These are phyloP conservation scores for Didymellaceae sp. DNA, from an alignment of 2,329 filamentous ascomycete genomes.

Conservation along the genomic window DNA sequence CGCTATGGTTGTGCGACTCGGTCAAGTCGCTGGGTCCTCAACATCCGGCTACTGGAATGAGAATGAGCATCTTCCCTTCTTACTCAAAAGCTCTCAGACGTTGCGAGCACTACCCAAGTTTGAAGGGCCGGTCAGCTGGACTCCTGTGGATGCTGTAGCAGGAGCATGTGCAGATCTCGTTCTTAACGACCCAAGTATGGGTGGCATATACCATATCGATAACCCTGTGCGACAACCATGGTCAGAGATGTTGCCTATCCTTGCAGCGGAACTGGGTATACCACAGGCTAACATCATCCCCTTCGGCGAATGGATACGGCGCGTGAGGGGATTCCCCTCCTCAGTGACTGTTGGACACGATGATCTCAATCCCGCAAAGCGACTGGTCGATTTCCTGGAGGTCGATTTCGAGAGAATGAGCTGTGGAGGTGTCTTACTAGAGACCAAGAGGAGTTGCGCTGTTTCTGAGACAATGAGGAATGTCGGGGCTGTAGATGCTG, in stretches of 20 bases:
- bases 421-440: constrained; percentile 54
- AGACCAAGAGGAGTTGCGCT: constrained; percentile 41
- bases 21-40: constrained; percentile 61
- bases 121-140: constrained; percentile 45
- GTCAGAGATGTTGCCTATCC: constrained; percentile 44
- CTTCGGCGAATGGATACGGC: constrained; percentile 51
- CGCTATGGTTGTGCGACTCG: constrained; percentile 54
- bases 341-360: not conserved
- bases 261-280: constrained; percentile 42
- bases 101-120: constrained; percentile 49
- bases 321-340: constrained; percentile 35
- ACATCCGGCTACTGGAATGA: constrained; percentile 63
- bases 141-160: constrained; percentile 54
- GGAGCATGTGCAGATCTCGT: constrained; percentile 45
- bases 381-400: constrained; percentile 45
- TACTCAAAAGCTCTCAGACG: constrained; percentile 60
- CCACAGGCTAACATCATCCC: constrained; percentile 41
- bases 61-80: constrained; percentile 58
- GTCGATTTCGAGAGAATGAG: constrained; percentile 52
- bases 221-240: constrained; percentile 54
- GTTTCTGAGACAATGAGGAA: constrained; percentile 48
- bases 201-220: constrained; percentile 55
- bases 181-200: constrained; percentile 23
- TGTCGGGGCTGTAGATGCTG: constrained; percentile 15
- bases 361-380: constrained; percentile 41